Conservation (phyloP, 208 protist species). For the Crithidia thermophila region DNA sequence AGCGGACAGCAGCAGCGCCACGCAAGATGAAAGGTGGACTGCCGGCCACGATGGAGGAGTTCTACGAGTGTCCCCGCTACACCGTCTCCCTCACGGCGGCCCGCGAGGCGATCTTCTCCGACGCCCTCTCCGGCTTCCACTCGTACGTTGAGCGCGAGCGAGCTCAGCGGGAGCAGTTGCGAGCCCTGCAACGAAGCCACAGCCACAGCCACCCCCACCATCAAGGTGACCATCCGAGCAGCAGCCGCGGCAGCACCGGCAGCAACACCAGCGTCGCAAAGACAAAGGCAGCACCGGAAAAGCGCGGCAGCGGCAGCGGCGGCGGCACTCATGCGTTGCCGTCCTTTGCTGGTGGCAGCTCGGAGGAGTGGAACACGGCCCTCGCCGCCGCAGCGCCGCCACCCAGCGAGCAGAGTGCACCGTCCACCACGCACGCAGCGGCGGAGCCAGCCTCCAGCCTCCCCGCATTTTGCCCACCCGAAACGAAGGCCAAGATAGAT, state of each 20-base stretch:
- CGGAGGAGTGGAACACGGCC: slow-evolving; percentile 18
- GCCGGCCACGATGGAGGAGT: slow-evolving; percentile 50
- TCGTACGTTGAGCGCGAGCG: slow-evolving; percentile 44
- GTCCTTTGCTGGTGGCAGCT: slow-evolving; percentile 7
- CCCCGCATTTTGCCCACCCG: background rate
- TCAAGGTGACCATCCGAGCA: background rate
- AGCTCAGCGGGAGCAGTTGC: slow-evolving; percentile 27
- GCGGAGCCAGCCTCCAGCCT: background rate
- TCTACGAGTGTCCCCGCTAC: slow-evolving; percentile 41
- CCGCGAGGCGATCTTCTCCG: slow-evolving; percentile 46
- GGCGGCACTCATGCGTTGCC: background rate
- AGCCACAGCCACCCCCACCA: background rate
- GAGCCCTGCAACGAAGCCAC: background rate
- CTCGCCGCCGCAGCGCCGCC: slow-evolving; percentile 2
- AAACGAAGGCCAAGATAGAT: background rate
- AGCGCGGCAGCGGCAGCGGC: background rate
- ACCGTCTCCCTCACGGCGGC: slow-evolving; percentile 44
- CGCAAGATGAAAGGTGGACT: slow-evolving; percentile 31
- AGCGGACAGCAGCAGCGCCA: background rate
- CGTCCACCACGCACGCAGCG: background rate
- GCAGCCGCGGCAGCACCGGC: background rate
- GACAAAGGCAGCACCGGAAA: background rate
- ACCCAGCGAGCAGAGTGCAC: background rate
- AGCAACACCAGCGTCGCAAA: background rate
- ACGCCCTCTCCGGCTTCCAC: slow-evolving; percentile 56